Conservation (phyloP, 1,284 basidiomycete species). For the Neotropicomus parvogracilis region DNA sequence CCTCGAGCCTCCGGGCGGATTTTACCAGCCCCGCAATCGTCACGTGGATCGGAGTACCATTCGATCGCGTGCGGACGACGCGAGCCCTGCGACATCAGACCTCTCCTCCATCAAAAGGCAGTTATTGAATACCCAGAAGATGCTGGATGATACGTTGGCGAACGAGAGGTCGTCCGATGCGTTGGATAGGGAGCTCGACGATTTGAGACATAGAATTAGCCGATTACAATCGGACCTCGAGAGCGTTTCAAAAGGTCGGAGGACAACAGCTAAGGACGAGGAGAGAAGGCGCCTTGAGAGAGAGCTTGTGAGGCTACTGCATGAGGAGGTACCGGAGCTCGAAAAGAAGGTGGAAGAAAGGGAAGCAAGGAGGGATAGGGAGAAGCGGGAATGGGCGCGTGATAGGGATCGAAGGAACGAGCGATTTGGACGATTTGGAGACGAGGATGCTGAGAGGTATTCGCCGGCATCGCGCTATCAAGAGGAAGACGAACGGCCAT, state of each 20-base stretch:
- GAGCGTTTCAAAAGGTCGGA: slow-evolving; percentile 79
- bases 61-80: slow-evolving; percentile 68
- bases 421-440: slow-evolving; percentile 66
- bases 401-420: slow-evolving; percentile 88
- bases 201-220: slow-evolving; percentile 83
- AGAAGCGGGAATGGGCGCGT: slow-evolving; percentile 74
- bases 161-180: slow-evolving; percentile 73
- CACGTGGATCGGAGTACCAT: slow-evolving; percentile 88
- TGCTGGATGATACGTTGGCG: slow-evolving; percentile 74
- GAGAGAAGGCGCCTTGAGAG: slow-evolving; percentile 87
- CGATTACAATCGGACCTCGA: slow-evolving; percentile 93
- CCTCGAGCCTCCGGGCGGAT: slow-evolving; percentile 51
- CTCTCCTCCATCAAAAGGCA: slow-evolving; percentile 69
- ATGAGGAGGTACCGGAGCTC: slow-evolving; percentile 89
- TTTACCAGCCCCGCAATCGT: slow-evolving; percentile 84
- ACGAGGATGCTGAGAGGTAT: slow-evolving; percentile 42
- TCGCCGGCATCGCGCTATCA: slow-evolving; percentile 39
- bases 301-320: slow-evolving; percentile 83
- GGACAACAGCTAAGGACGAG: slow-evolving; percentile 75
- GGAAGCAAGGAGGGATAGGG: slow-evolving; percentile 72
- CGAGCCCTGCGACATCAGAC: slow-evolving; percentile 68
- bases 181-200: slow-evolving; percentile 86
- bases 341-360: slow-evolving; percentile 82
- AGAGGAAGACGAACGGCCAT: slow-evolving; percentile 39
- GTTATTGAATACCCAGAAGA: slow-evolving; percentile 76